phyloP scores from a whole-genome alignment of 257 asterid genomes.

The Primulina tabacum region DNA sequence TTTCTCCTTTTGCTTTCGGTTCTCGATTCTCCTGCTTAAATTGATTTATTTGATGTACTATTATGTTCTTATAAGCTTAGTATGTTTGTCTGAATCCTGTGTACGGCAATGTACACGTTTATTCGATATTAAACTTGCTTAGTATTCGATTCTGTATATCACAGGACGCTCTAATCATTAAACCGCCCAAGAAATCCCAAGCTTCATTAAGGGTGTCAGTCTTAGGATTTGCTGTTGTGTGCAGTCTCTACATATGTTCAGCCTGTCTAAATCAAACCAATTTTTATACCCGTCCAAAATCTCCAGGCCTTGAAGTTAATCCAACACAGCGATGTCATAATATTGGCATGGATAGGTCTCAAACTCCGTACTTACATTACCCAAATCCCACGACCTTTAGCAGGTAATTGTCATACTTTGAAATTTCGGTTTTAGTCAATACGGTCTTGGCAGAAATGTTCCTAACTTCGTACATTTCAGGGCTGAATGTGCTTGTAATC shows the following conservation, averaged over 20 bases:
- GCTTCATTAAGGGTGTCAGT: constrained; percentile 63
- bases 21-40: neutral
- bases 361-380: constrained; percentile 63
- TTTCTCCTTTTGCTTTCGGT: neutral
- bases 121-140: neutral
- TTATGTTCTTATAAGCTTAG: neutral
- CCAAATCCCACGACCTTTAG: constrained; percentile 74
- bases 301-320: constrained; percentile 34
- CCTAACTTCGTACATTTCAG: constrained; percentile 24
- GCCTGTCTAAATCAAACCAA: constrained; percentile 68
- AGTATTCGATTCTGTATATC: constrained; percentile 15
- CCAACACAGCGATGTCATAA: constrained; percentile 34
- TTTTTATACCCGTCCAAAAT: constrained; percentile 28
- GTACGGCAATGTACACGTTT: neutral
- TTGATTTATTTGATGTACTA: neutral
- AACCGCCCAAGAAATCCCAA: constrained; percentile 69
- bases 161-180: constrained; percentile 63
- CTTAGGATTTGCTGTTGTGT: constrained; percentile 61
- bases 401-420: constrained; percentile 40
- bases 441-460: neutral
- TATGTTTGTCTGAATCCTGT: neutral
- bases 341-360: constrained; percentile 41
- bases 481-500: constrained; percentile 80
- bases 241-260: constrained; percentile 71
- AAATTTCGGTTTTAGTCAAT: neutral